These are phyloP conservation scores for Zymoseptoria pseudotritici DNA, from an alignment of 2,329 filamentous ascomycete species.

Conservation along the genomic window DNA sequence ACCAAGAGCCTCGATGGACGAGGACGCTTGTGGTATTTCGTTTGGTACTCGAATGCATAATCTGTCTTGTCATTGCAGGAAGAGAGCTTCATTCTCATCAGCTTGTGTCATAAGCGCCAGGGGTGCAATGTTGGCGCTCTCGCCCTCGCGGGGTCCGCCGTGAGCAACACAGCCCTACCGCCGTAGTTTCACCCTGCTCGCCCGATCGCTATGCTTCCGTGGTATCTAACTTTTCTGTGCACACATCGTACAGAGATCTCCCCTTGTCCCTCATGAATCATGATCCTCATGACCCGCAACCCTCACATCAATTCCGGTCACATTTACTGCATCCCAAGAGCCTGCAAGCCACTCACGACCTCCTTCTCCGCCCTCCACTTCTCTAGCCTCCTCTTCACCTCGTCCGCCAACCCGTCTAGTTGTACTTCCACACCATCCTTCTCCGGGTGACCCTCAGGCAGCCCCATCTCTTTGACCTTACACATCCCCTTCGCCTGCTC, in stretches of 20 bases:
- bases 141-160: no score
- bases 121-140: no score
- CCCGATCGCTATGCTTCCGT: background rate
- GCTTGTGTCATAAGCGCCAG: no score
- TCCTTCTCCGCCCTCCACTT: constrained; percentile 2
- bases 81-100: no score
- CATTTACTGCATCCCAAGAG: background rate
- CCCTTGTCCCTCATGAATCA: background rate
- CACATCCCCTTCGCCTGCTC: constrained; percentile 78
- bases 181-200: background rate
- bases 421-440: constrained; percentile 78
- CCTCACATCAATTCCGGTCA: no score
- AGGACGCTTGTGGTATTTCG: no score
- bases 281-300: background rate
- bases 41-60: no score
- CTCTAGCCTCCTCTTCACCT: constrained; percentile 50
- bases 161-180: no score
- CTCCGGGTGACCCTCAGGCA: constrained; percentile 75
- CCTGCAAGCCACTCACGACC: background rate
- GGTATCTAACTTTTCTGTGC: background rate
- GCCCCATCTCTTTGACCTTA: constrained; percentile 77
- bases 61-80: no score
- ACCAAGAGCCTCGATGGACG: background rate
- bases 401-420: constrained; percentile 53
- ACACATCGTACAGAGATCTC: background rate